These are phyloP conservation scores for Cystobasidium ongulense DNA, from an alignment of 768 basidiomycete species.

Conservation along the genomic window DNA sequence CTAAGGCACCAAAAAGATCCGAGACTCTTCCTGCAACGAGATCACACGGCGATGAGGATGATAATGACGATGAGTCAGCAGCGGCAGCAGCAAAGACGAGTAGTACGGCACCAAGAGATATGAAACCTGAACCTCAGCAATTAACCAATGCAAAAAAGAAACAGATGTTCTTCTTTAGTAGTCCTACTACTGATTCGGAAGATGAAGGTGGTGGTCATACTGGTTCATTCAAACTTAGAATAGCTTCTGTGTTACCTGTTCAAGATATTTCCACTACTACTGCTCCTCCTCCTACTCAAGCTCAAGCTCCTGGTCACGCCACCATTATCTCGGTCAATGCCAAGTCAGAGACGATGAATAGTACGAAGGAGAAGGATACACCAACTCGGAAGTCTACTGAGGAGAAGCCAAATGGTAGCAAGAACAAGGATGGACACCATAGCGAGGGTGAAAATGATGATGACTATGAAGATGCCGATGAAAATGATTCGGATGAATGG, in stretches of 20 bases:
- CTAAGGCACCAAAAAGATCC: not conserved
- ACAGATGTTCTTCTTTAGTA: conserved; percentile 24
- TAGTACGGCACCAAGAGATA: not conserved
- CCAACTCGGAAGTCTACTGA: not conserved
- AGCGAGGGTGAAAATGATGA: not conserved
- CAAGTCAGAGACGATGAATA: too few species aligned
- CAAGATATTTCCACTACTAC: not conserved
- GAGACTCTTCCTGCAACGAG: not conserved
- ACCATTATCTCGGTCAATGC: too few species aligned
- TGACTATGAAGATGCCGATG: conserved; percentile 20
- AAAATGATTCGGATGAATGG: conserved; percentile 22
- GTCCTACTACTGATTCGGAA: conserved; percentile 27
- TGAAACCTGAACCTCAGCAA: conserved; percentile 13
- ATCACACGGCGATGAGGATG: not conserved
- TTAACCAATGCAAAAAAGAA: conserved; percentile 23
- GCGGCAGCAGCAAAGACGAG: not conserved
- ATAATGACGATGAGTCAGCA: not conserved
- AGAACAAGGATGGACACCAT: not conserved
- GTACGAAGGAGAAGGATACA: not conserved
- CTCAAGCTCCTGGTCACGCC: not conserved
- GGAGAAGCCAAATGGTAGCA: not conserved
- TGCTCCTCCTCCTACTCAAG: not conserved
- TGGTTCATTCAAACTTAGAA: not conserved
- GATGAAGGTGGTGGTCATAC: conserved; percentile 8
- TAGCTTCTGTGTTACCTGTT: not conserved